Base-by-base conservation (phyloP, 2,329 filamentous ascomycete species). In the Scedosporium boydii region DNA sequence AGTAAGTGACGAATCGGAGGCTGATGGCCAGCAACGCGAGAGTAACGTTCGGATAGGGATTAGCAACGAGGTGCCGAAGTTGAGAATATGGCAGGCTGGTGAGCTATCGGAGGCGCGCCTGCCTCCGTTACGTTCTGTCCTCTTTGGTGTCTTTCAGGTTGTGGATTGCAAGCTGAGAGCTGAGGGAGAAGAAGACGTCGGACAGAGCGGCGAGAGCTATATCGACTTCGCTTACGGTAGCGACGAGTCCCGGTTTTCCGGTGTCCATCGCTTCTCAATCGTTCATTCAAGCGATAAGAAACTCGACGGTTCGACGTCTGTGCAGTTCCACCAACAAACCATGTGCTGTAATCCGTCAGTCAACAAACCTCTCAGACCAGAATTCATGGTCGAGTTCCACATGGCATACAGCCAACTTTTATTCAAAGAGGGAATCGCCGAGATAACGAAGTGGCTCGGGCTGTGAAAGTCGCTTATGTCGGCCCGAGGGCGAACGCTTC, bases 211-310 rank as follows among this genome's bases (percentile, higher is more conserved):
- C 1, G 64, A 69, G 10, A 73, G 71, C 38, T 67, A 67, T 34
- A 55, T 72, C 7, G 72, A 74, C 63, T 67, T 72, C 55, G 65
- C 66, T 0, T 74, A 70, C 18, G 71, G 72, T 1, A 69, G 65
- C 14, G 67, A 71, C 21, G 46, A 64, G 57, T 57, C 59, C 0
- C 23, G 14, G 0, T 74, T 74, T n/a, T 66, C 67, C 0, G 72
- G 72, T 0, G 68, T 68, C 2, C 72, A 74, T 58, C 66, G 70
- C 1, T 70, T 74, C 26, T 67, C 66, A 6, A 62, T 74, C 4
- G 62, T 68, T 2, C 65, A 70, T 5, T 51, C 62, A 2, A 21
- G 12, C 3, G 34, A n/a, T 63, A 23, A 21, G 1, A 23, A 4
- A 6, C 23, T 14, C 51, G 51, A 55, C 23, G 51, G 51, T 27